Evolutionary conservation across 495 filamentous ascomycete species (phyloP).

Genomic region (Daldinia caldariorum): DNA sequence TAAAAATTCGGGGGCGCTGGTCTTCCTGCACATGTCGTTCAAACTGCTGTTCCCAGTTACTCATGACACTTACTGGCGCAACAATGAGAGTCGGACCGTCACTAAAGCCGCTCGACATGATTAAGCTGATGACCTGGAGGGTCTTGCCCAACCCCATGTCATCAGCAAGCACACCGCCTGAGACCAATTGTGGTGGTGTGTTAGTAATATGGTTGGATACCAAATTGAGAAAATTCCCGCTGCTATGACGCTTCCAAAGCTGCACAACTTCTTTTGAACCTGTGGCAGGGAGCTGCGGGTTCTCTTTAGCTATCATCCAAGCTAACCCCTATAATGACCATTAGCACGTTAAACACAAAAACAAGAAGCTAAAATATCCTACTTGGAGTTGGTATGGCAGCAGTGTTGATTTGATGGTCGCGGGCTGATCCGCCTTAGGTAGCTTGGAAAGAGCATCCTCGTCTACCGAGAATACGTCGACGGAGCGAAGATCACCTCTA

Average conservation of each 20-base stretch:
- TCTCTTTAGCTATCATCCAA: slow-evolving; percentile 84
- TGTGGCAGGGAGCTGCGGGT: slow-evolving; percentile 68
- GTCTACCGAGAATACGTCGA: slow-evolving; percentile 72
- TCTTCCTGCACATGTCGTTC: slow-evolving; percentile 73
- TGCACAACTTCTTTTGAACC: slow-evolving; percentile 75
- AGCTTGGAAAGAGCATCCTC: slow-evolving; percentile 77
- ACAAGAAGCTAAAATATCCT: slow-evolving; percentile 11
- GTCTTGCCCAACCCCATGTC: slow-evolving; percentile 98
- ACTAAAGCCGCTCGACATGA: slow-evolving; percentile 66
- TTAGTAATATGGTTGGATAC: slow-evolving; percentile 76
- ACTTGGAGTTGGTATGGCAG: slow-evolving; percentile 82
- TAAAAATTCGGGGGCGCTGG: slow-evolving; percentile 69
- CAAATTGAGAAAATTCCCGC: slow-evolving; percentile 72
- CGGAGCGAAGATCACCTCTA: slow-evolving; percentile 68
- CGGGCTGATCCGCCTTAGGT: slow-evolving; percentile 76
- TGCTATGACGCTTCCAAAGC: slow-evolving; percentile 74
- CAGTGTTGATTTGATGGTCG: slow-evolving; percentile 68
- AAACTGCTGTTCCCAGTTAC: slow-evolving; percentile 90
- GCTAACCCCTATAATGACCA: slow-evolving; percentile 70
- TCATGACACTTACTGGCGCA: slow-evolving; percentile 88
- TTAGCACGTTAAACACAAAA: slow-evolving; percentile 23
- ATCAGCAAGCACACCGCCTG: slow-evolving; percentile 88
- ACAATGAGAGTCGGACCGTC: slow-evolving; percentile 79
- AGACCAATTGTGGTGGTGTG: slow-evolving; percentile 68
- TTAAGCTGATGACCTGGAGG: slow-evolving; percentile 83